Evolutionary conservation across 495 filamentous ascomycete species (phyloP).

Genomic region (Rostrohypoxylon terebratum): DNA sequence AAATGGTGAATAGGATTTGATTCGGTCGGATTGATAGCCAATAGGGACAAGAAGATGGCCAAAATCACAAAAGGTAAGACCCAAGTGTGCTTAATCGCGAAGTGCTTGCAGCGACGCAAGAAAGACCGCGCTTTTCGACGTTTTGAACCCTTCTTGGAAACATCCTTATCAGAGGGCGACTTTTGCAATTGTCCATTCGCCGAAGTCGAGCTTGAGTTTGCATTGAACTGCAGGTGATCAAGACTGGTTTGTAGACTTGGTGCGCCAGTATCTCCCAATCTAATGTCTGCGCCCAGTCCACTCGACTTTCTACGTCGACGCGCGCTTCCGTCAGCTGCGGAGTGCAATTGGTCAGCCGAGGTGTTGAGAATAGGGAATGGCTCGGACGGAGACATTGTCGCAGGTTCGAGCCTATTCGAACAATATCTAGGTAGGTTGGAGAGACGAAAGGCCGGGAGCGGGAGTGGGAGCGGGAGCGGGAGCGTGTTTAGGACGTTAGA

Average conservation of each 20-base stretch:
- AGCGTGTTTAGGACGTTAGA: background rate
- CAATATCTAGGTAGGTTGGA: background rate
- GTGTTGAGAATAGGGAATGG: conserved; percentile 61
- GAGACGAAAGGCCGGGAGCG: background rate
- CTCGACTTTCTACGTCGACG: conserved; percentile 63
- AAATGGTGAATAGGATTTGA: conserved; percentile 87
- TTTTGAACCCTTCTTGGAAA: conserved; percentile 60
- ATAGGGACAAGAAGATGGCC: conserved; percentile 71
- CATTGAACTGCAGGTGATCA: conserved; percentile 48
- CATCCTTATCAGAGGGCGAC: conserved; percentile 31
- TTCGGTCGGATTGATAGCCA: conserved; percentile 80
- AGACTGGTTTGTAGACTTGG: conserved; percentile 59
- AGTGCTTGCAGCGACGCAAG: conserved; percentile 73
- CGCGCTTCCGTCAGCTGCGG: conserved; percentile 46
- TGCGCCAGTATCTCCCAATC: conserved; percentile 62
- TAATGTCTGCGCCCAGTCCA: conserved; percentile 56
- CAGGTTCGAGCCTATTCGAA: conserved; percentile 7
- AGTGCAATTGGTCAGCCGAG: conserved; percentile 56
- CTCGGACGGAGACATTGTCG: conserved; percentile 53
- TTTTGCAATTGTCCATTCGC: conserved; percentile 12
- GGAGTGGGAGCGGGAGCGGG: background rate
- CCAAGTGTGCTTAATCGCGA: conserved; percentile 80
- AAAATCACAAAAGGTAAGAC: conserved; percentile 81
- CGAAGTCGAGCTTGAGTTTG: conserved; percentile 17
- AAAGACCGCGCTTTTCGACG: conserved; percentile 69